Base-by-base conservation (phyloP, 169 alveolate species). In the Cyclospora cayetanensis region DNA sequence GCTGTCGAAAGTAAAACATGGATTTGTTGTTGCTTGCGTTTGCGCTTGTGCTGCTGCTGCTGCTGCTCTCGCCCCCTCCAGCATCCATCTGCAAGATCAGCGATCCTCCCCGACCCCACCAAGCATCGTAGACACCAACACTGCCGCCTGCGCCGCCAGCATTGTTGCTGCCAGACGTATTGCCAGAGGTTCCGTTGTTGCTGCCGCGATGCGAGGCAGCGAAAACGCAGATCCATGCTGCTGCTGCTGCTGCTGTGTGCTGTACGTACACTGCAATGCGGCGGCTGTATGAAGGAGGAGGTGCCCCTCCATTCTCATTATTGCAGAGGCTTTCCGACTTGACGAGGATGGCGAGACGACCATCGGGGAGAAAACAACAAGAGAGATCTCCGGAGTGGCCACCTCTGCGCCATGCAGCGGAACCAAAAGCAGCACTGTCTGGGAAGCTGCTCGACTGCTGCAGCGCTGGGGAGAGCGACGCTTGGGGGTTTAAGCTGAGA, bases 311-410 rank as follows among this genome's bases (percentile, higher is more conserved):
- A 20, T 39, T 12, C 20, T 1, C 41, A 0, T 22, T 29, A 46
- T 80, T 60, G 90, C 90, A 22, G 86, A 63, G n/a, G 74, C 80
- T 60, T 42, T 37, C 52, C 53, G 90, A 55, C 66, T 83, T 83
- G 50, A 60, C 90, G 35, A 83, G 80, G 5, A 83, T 65, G n/a
- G 80, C 90, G 50, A 60, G 31, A 11, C 80, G 65, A 9, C 80
- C 90, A 27, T 66, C 90, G 1, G 90, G 53, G 52, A 83, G 46
- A 34, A 55, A 43, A 60, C 90, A 60, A 37, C 41, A 39, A 37
- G 79, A 63, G 66, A 83, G 34, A 20, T 31, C 80, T 27, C 63
- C 79, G 27, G 76, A 79, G n/a, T 27, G 53, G 11, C 74, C 39
- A 46, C 90, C 55, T 31, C 43, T 18, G 1, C 34, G 15, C 2